These are phyloP conservation scores for Cucurbita moschata DNA, from an alignment of 306 rosid species.

Conservation along the genomic window DNA sequence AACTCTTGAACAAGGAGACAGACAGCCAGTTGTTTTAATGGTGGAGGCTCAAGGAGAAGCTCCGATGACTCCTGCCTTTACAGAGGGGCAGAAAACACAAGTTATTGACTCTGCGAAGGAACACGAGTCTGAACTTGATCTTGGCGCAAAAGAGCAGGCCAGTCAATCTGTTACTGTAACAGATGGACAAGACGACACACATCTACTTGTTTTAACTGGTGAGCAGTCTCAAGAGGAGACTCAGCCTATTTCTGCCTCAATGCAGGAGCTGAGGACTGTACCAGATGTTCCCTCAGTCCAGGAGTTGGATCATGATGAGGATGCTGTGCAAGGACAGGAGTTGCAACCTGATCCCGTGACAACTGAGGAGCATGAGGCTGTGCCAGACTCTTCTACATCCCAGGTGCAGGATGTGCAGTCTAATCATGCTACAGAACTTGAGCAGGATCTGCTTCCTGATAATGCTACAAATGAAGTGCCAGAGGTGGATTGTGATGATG, in stretches of 20 bases:
- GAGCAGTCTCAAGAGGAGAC: background rate
- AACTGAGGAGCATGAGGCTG: constrained; percentile 5
- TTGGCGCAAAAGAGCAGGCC: background rate
- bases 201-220: background rate
- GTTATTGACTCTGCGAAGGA: background rate
- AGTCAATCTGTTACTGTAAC: background rate
- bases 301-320: constrained; percentile 6
- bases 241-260: background rate
- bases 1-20: background rate
- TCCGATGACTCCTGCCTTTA: background rate
- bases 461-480: background rate
- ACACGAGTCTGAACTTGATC: constrained; percentile 3
- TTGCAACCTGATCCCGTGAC: background rate
- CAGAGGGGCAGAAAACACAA: constrained; percentile 1
- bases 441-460: constrained; percentile 2
- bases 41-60: background rate
- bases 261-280: background rate
- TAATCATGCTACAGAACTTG: background rate
- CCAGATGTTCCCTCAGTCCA: background rate
- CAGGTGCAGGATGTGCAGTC: constrained; percentile 1
- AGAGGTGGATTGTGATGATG: background rate
- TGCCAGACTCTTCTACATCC: background rate
- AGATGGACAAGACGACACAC: background rate
- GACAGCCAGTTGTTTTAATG: background rate
- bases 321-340: background rate